These are phyloP conservation scores for Arthroderma sp. DNA, from an alignment of 2,329 filamentous ascomycete species.

Conservation along the genomic window DNA sequence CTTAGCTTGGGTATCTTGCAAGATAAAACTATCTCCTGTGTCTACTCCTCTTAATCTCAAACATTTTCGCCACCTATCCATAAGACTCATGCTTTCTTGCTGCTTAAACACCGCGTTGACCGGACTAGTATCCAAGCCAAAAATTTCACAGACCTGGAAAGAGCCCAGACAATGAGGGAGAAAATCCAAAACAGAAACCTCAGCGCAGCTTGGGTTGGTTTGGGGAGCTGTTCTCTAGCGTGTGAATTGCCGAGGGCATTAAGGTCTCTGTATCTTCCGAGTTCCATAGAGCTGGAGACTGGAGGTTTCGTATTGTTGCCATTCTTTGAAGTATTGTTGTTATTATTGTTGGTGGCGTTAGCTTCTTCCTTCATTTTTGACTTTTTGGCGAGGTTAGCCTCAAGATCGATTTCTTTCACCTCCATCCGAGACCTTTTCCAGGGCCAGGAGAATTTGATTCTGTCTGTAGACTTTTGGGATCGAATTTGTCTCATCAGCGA, in stretches of 20 bases:
- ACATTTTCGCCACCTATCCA: too few species aligned
- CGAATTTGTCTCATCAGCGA: conserved; percentile 24
- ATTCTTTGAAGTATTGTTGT: conserved; percentile 16
- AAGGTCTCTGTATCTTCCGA: conserved; percentile 29
- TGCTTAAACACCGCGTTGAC: conserved; percentile 27
- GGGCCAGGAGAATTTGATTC: conserved; percentile 1
- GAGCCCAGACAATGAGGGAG: conserved; percentile 23
- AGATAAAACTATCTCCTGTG: not conserved
- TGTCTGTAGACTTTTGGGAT: conserved; percentile 3
- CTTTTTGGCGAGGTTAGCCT: conserved; percentile 9
- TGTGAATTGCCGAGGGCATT: conserved; percentile 24
- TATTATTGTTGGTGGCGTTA: conserved; percentile 7
- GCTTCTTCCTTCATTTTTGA: conserved; percentile 8
- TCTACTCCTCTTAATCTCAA: not conserved
- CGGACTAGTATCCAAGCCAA: conserved; percentile 30
- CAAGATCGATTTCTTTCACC: conserved; percentile 10
- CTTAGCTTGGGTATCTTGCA: not conserved
- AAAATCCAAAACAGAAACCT: conserved; percentile 26
- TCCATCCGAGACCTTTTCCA: conserved; percentile 1
- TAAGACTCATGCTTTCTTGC: conserved; percentile 26
- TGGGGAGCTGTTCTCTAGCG: conserved; percentile 29
- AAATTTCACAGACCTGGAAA: conserved; percentile 27
- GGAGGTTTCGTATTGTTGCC: conserved; percentile 21
- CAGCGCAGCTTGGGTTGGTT: conserved; percentile 22
- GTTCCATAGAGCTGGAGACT: conserved; percentile 31